Base-by-base conservation (phyloP, 75 land plant species). In the Azolla pinnata region DNA sequence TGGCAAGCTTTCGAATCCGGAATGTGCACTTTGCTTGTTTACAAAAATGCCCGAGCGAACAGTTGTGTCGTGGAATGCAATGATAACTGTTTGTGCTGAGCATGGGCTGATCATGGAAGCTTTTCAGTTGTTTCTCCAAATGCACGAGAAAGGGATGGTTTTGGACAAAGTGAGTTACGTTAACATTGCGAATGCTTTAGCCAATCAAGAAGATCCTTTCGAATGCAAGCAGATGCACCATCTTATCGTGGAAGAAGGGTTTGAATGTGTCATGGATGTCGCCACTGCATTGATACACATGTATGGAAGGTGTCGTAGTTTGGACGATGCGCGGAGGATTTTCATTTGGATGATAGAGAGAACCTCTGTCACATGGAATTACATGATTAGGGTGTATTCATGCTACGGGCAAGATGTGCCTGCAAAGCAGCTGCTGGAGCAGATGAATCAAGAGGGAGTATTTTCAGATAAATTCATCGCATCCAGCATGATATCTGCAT, bases 291-390 rank as follows among this genome's bases (percentile, higher is more conserved):
- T 76, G 56, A 29, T 70, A 19, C 56, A 66, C 29, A 56, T 83
- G 77, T 83, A 83, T 67, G 86, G 76, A 0, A 83, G 76, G 30
- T 79, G 82, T 42, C 1, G 77, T 42, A 16, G 21, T 34, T 27
- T 83, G 49, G 27, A 56, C 1, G 82, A 79, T 18, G 81, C 86
- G 4, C 59, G 63, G 31, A 72, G 73, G 66, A 55, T 83, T 74
- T 83, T 83, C 48, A 74, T 75, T 54, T 57, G 79, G 70, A 72
- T 83, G 82, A 70, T 69, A 29, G 72, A 73, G 26, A 75, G 75
- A 44, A 78, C 69, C 28, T 45, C 65, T 53, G 71, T 79, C 5
- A 46, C 74, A 4, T 81, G 84, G 84, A 81, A 81, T 66, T 55
- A 74, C 18, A 47, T 81, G 14, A 56, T 81, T 53, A 52, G 80